A percentile compares a stretch with the other conserved stretches of the same genome.
Conservation (phyloP, 163 green algal species). For the Trebouxia gelatinosa region DNA sequence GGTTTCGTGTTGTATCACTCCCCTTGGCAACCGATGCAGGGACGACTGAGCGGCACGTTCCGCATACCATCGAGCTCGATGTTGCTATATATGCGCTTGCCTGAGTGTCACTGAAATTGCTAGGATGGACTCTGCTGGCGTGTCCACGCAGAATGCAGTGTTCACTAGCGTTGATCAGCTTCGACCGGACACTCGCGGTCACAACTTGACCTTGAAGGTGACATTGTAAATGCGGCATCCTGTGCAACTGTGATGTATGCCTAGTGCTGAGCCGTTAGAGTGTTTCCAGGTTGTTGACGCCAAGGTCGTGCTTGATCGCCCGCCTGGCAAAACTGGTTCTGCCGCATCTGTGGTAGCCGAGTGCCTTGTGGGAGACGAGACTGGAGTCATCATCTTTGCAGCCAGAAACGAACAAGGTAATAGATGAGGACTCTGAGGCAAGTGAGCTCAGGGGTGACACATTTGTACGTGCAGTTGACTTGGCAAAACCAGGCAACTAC, state of each 20-base stretch:
- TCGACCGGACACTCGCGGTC: not conserved
- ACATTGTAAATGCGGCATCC: no score
- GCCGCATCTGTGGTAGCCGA: constrained; percentile 61
- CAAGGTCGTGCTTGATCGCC: constrained; percentile 2
- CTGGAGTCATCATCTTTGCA: constrained; percentile 79
- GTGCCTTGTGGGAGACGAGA: constrained; percentile 85
- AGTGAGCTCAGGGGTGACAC: not conserved
- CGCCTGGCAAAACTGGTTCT: not conserved
- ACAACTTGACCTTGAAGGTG: constrained; percentile 16
- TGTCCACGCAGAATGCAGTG: no score
- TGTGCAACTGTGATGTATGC: not conserved
- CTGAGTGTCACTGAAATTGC: no score
- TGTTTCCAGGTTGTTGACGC: constrained; percentile 21
- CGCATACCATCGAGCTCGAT: no score
- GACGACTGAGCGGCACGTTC: no score
- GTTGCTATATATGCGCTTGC: no score
- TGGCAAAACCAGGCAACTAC: constrained; percentile 58
- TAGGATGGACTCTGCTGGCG: no score
- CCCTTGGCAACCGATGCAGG: no score
- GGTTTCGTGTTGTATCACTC: no score
- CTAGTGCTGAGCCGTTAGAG: not conserved
- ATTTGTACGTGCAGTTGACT: constrained; percentile 65
- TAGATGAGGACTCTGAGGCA: not conserved
- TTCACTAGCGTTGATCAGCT: constrained; percentile 23
- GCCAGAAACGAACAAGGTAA: constrained; percentile 84